Percentiles rank a stretch among this genome's conserved stretches.
These are phyloP conservation scores for Ceratocystis alfenasii DNA, from an alignment of 2,329 filamentous ascomycete genomes.

Conservation along the genomic window DNA sequence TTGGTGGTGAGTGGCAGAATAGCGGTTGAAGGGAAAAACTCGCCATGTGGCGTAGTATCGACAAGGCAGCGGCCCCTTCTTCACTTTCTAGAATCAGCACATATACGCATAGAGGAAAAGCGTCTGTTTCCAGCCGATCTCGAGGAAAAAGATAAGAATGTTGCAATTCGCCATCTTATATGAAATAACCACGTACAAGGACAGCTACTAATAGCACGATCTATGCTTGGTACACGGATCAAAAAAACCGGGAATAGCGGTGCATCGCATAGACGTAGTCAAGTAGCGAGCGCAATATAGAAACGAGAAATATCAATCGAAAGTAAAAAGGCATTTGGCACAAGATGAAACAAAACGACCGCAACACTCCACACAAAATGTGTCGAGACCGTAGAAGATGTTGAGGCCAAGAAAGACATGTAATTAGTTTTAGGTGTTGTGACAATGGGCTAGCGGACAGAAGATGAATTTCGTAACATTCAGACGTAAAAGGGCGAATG, in stretches of 20 bases:
- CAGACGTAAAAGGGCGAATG: slow-evolving; percentile 9
- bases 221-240: background rate
- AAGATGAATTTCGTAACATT: slow-evolving; percentile 7
- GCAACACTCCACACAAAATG: background rate
- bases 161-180: background rate
- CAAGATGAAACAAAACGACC: background rate
- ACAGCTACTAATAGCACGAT: background rate
- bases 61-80: background rate
- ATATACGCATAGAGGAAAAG: background rate
- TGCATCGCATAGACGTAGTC: background rate
- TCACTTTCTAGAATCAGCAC: background rate
- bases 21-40: background rate
- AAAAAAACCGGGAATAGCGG: background rate
- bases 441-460: slow-evolving; percentile 9
- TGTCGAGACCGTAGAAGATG: background rate
- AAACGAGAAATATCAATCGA: background rate
- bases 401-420: slow-evolving; percentile 3
- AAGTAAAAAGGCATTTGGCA: background rate
- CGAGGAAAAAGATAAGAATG: background rate
- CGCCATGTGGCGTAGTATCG: background rate
- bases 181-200: background rate
- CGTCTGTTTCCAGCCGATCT: background rate
- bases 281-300: background rate
- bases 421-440: slow-evolving; percentile 16
- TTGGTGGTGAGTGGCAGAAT: no score